These are phyloP conservation scores for Thielaviopsis musarum DNA, from an alignment of 2,329 filamentous ascomycete species.

Conservation along the genomic window DNA sequence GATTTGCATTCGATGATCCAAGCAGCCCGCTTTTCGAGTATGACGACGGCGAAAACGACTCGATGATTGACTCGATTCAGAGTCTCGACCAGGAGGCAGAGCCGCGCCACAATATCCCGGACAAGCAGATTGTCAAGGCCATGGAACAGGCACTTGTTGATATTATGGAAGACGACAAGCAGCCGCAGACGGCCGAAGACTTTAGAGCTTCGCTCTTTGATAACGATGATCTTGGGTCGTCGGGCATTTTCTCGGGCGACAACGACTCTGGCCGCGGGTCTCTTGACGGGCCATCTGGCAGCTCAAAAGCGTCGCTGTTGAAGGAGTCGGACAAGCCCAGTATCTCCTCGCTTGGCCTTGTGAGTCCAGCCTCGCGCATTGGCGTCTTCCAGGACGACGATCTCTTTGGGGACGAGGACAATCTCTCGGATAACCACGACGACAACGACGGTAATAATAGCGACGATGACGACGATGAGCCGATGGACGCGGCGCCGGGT, in stretches of 20 bases:
- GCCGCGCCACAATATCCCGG: conserved; percentile 34
- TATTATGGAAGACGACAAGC: conserved; percentile 64
- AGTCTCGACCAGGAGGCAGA: conserved; percentile 57
- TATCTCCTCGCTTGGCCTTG: conserved; percentile 76
- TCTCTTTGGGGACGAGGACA: conserved; percentile 77
- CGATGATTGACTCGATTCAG: conserved; percentile 52
- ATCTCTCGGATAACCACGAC: conserved; percentile 69
- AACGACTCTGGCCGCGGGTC: conserved; percentile 42
- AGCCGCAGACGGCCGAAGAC: conserved; percentile 45
- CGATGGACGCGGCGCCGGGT: conserved; percentile 86
- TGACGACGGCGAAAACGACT: conserved; percentile 58
- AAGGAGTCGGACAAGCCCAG: conserved; percentile 57
- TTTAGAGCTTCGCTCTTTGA: conserved; percentile 51
- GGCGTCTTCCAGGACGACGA: conserved; percentile 91
- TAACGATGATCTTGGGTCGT: conserved; percentile 23
- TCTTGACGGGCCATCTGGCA: conserved; percentile 28
- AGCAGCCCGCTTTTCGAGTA: conserved; percentile 56
- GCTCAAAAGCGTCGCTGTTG: conserved; percentile 15
- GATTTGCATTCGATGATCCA: conserved; percentile 22
- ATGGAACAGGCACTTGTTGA: conserved; percentile 85
- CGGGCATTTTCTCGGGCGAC: conserved; percentile 11
- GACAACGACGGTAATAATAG: conserved; percentile 43
- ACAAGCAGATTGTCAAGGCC: conserved; percentile 71
- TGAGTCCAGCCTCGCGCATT: conserved; percentile 71
- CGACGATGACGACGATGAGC: conserved; percentile 55